phyloP scores from a whole-genome alignment of 75 land plant genomes.

The Ceratopteris richardii region DNA sequence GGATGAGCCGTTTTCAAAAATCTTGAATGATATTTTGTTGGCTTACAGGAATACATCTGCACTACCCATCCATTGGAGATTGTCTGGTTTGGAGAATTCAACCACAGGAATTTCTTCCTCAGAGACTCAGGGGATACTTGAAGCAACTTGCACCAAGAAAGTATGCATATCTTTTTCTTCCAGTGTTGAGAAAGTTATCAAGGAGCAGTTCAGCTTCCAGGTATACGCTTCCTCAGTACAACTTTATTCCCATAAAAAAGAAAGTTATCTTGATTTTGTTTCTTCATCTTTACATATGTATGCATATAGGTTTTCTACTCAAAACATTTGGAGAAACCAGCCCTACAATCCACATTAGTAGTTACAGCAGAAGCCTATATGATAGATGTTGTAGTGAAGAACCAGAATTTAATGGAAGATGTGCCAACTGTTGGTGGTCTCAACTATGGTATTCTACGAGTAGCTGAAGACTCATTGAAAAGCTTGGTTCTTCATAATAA shows the following conservation, averaged over 20 bases:
- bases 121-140: slow-evolving; percentile 7
- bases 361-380: slow-evolving; percentile 21
- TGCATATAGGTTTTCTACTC: neutral
- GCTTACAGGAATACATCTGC: slow-evolving; percentile 14
- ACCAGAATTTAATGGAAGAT: slow-evolving; percentile 11
- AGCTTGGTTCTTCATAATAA: slow-evolving; percentile 20
- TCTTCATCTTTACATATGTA: neutral
- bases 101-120: slow-evolving; percentile 12
- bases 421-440: slow-evolving; percentile 8
- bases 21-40: too few relatives aligned
- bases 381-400: slow-evolving; percentile 17
- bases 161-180: slow-evolving; percentile 13
- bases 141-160: neutral
- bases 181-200: slow-evolving; percentile 15
- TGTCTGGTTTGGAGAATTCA: slow-evolving; percentile 22
- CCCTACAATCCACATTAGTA: slow-evolving; percentile 13
- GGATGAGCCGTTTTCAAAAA: too few relatives aligned
- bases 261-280: neutral
- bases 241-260: neutral
- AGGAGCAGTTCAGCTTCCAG: slow-evolving; percentile 15
- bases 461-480: slow-evolving; percentile 12
- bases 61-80: slow-evolving; percentile 17
- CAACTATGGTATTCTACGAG: slow-evolving; percentile 22
- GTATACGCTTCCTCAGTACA: neutral
- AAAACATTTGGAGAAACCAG: slow-evolving; percentile 4